Evolutionary conservation across 345 rosid genomes (phyloP).

Genomic region (Citrus australasica): DNA sequence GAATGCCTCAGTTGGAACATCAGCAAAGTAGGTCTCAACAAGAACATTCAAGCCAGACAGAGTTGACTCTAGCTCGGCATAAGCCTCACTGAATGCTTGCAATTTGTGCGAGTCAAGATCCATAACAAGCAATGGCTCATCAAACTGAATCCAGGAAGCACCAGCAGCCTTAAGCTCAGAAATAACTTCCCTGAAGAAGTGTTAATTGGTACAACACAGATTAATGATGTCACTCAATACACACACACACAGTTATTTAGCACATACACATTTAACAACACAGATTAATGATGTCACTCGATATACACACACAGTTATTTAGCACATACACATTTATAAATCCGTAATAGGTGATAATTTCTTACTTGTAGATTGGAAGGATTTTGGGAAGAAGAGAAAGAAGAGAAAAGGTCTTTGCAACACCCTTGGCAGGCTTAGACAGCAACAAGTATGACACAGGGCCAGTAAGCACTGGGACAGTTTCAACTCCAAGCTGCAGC

Average conservation of each 20-base stretch:
- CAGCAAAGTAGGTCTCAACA: slow-evolving; percentile 93
- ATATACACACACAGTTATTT: background rate
- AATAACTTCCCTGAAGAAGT: slow-evolving; percentile 69
- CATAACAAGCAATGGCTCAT: slow-evolving; percentile 87
- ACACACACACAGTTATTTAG: background rate
- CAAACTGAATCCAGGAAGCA: slow-evolving; percentile 93
- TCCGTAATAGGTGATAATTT: background rate
- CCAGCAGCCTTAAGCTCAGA: slow-evolving; percentile 93
- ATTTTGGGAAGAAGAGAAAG: slow-evolving; percentile 87
- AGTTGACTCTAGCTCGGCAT: slow-evolving; percentile 70
- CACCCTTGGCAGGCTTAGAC: slow-evolving; percentile 93
- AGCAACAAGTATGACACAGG: slow-evolving; percentile 95
- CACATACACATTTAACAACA: background rate
- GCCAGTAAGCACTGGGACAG: slow-evolving; percentile 87
- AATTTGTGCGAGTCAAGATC: slow-evolving; percentile 87
- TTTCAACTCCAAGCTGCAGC: slow-evolving; percentile 83
- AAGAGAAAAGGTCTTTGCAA: slow-evolving; percentile 72
- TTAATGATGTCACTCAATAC: background rate
- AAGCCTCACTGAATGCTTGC: slow-evolving; percentile 77
- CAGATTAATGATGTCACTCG: slow-evolving; percentile 18
- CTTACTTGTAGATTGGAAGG: slow-evolving; percentile 90
- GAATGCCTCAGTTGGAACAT: slow-evolving; percentile 78
- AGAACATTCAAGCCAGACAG: slow-evolving; percentile 81
- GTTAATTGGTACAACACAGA: slow-evolving; percentile 15
- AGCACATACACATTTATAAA: background rate